Conservation (phyloP, 2,329 filamentous ascomycete species). For the Penicillium occitanis region DNA sequence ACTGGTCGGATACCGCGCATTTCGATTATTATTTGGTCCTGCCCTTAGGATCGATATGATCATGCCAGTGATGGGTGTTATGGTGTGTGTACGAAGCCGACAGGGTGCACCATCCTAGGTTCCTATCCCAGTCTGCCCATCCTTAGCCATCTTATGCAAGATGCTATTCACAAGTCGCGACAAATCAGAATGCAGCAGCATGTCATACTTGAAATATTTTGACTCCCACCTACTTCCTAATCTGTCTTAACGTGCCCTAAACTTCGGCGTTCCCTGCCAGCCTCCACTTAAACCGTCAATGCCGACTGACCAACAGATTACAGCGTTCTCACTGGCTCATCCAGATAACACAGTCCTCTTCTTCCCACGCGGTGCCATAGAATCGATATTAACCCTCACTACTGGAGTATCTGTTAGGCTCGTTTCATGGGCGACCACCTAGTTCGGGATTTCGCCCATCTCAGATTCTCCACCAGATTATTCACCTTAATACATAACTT, state of each 20-base stretch:
- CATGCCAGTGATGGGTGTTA: neutral
- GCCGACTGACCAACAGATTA: neutral
- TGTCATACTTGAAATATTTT: neutral
- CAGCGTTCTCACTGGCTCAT: neutral
- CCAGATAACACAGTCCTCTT: constrained; percentile 2
- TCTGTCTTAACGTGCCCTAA: neutral
- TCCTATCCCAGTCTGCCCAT: neutral
- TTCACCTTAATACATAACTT: neutral
- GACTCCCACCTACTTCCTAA: constrained; percentile 6
- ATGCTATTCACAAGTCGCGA: neutral
- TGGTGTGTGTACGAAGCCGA: constrained; percentile 8
- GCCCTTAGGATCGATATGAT: neutral
- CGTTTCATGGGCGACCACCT: neutral
- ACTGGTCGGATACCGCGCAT: constrained; percentile 7
- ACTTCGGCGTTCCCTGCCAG: neutral
- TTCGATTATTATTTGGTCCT: neutral
- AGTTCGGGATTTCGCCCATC: neutral
- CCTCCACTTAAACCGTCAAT: constrained; percentile 15
- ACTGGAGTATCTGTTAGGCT: neutral
- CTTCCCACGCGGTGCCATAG: neutral
- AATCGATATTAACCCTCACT: neutral
- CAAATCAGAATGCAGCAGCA: neutral
- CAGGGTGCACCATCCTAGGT: neutral
- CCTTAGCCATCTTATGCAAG: neutral
- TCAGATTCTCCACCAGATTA: neutral